phyloP scores from a whole-genome alignment of 495 filamentous ascomycete genomes.

The Penicillium samsonianum region DNA sequence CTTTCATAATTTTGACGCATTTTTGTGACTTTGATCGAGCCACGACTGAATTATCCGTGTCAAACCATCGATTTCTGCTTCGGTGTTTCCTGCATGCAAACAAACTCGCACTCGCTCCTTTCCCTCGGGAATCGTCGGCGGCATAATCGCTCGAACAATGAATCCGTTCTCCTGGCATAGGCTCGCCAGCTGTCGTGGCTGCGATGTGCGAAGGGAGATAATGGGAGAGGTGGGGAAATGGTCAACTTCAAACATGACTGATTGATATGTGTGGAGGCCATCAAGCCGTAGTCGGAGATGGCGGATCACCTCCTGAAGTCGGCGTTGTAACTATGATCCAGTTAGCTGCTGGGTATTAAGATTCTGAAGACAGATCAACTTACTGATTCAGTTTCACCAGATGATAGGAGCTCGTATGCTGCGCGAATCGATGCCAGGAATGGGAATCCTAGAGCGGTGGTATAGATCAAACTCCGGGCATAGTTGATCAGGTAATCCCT shows the following conservation, averaged over 20 bases:
- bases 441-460: slow-evolving; percentile 51
- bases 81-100: slow-evolving; percentile 52
- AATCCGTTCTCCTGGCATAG: slow-evolving; percentile 39
- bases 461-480: slow-evolving; percentile 51
- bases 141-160: slow-evolving; percentile 49
- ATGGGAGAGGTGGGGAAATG: slow-evolving; percentile 47
- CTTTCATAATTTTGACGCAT: slow-evolving; percentile 21
- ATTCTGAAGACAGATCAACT: background rate
- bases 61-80: slow-evolving; percentile 47
- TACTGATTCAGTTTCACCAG: slow-evolving; percentile 46
- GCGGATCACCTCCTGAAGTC: slow-evolving; percentile 39
- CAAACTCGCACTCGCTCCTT: slow-evolving; percentile 52
- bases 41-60: slow-evolving; percentile 42
- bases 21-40: slow-evolving; percentile 33
- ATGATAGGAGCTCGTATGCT: slow-evolving; percentile 45
- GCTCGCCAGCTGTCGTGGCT: slow-evolving; percentile 34
- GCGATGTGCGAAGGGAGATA: slow-evolving; percentile 46
- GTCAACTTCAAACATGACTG: slow-evolving; percentile 38
- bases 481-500: slow-evolving; percentile 49
- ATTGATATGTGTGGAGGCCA: slow-evolving; percentile 29
- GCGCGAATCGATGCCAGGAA: slow-evolving; percentile 49
- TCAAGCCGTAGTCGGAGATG: slow-evolving; percentile 39
- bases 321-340: slow-evolving; percentile 35
- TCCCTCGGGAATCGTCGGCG: slow-evolving; percentile 50
- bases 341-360: background rate